A percentile compares a stretch with the other conserved stretches of the same genome.
phyloP scores from a whole-genome alignment of 352 stramenopile genomes.

The Achlya hypogyna region DNA sequence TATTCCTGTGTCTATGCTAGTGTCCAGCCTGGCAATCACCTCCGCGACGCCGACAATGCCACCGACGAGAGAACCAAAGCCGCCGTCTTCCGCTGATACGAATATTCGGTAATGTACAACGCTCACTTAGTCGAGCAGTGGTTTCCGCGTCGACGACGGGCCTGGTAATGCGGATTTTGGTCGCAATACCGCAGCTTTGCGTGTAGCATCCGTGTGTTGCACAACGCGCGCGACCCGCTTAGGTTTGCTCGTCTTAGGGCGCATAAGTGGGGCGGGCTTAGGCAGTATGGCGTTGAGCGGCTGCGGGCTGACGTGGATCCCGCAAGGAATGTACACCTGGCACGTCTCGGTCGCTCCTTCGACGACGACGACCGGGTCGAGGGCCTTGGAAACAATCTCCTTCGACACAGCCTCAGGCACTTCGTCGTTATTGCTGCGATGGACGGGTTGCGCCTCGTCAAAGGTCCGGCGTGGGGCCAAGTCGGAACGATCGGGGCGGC shows the following conservation, averaged over 20 bases:
- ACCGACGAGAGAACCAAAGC: background rate
- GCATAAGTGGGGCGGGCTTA: background rate
- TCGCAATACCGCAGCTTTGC: background rate
- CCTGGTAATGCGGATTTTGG: background rate
- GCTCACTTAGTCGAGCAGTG: background rate
- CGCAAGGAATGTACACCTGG: conserved; percentile 14
- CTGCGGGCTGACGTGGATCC: background rate
- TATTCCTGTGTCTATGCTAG: background rate
- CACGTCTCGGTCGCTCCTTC: background rate
- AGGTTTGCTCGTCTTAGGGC: background rate
- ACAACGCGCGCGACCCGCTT: background rate
- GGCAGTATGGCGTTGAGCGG: background rate
- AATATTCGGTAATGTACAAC: background rate
- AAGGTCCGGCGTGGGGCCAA: too few relatives aligned
- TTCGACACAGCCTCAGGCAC: too few relatives aligned
- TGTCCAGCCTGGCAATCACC: background rate
- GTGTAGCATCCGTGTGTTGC: background rate
- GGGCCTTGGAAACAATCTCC: too few relatives aligned
- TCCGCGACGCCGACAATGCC: background rate
- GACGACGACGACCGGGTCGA: background rate
- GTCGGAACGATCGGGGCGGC: too few relatives aligned
- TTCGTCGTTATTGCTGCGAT: too few relatives aligned
- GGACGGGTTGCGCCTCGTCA: too few relatives aligned
- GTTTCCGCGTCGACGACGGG: background rate
- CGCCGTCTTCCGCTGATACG: background rate